Percentiles rank a stretch among this genome's conserved stretches.
These are phyloP conservation scores for Fusarium redolens DNA, from an alignment of 2,329 filamentous ascomycete genomes.

Conservation along the genomic window DNA sequence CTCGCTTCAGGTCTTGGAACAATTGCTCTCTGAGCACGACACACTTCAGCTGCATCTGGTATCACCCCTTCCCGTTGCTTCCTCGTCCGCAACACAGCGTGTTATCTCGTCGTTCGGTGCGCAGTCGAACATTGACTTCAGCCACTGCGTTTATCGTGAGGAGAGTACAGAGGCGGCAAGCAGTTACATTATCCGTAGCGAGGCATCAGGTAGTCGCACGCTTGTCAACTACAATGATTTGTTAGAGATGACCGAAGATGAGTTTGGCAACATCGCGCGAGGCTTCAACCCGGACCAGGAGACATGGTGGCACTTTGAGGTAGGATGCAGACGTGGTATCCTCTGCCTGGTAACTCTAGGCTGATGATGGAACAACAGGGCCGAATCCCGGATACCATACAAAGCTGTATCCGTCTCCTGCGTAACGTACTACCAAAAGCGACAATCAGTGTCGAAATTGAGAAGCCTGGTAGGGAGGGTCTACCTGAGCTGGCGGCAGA, in stretches of 20 bases:
- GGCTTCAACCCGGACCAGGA: constrained; percentile 51
- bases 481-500: constrained; percentile 68
- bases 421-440: constrained; percentile 57
- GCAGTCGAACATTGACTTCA: constrained; percentile 58
- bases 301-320: constrained; percentile 80
- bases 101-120: constrained; percentile 66
- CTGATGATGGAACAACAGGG: constrained; percentile 58
- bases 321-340: constrained; percentile 46
- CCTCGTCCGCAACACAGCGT: constrained; percentile 61
- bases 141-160: constrained; percentile 69
- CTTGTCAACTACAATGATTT: constrained; percentile 77
- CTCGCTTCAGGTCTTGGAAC: constrained; percentile 75
- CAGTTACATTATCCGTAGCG: constrained; percentile 75
- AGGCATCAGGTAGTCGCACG: constrained; percentile 69
- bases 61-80: constrained; percentile 63
- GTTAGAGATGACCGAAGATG: constrained; percentile 72
- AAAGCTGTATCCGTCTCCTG: constrained; percentile 68
- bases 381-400: constrained; percentile 70
- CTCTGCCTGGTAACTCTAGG: not conserved
- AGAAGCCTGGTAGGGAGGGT: constrained; percentile 73
- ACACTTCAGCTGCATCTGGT: constrained; percentile 57
- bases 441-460: constrained; percentile 75
- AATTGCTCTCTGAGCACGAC: constrained; percentile 60
- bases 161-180: constrained; percentile 68
- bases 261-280: constrained; percentile 64